Evolutionary conservation across 352 stramenopile species (phyloP), one percentile per base, ranked within the genome.

Genomic region (Stephanocyclus meneghinianus): DNA sequence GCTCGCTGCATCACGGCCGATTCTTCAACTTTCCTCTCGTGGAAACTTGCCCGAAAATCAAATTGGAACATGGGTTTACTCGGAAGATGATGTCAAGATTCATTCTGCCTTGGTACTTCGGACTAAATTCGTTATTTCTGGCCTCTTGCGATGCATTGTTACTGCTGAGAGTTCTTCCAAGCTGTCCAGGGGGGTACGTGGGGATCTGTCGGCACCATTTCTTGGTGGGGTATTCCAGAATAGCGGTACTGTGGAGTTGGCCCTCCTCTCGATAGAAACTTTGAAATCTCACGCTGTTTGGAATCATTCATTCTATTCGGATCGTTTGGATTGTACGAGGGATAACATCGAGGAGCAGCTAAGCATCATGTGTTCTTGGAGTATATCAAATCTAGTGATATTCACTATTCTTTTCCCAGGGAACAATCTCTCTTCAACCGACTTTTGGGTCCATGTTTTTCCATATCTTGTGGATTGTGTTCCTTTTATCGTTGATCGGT

Each of bases 401-500:
- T 73, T 47, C 21, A 47, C 68, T 40, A 21, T 87, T 15, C 44
- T 78, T 11, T 73, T 72, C 35, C 70, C 73, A 29, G 62, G 67
- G 66, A 35, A 59, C 51, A 35, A 55, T 5, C 44, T 53, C n/a
- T 42, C 62, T 35, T 55, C 35, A 45, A 69, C 37, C 11, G 67
- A 82, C 30, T 66, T 80, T 55, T 84, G 75, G 80, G 53, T 44
- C 10, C 63, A 82, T 32, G 72, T n/a, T 47, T 78, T 83, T 26
- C 67, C 74, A 56, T 53, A 70, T 51, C 45, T 87, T 30, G n/a
- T 80, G 30, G 71, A 87, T 53, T 80, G 75, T n/a, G 66, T 87
- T 65, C 71, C 80, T 18, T 84, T 42, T 45, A 61, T 71, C 30
- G 50, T 50, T 2, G 18, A 68, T 45, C 63, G 21, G 35, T 26